A percentile compares a stretch with the other conserved stretches of the same genome.
These are phyloP conservation scores for Aureobasidium uvarum DNA, from an alignment of 2,329 filamentous ascomycete species.

Conservation along the genomic window DNA sequence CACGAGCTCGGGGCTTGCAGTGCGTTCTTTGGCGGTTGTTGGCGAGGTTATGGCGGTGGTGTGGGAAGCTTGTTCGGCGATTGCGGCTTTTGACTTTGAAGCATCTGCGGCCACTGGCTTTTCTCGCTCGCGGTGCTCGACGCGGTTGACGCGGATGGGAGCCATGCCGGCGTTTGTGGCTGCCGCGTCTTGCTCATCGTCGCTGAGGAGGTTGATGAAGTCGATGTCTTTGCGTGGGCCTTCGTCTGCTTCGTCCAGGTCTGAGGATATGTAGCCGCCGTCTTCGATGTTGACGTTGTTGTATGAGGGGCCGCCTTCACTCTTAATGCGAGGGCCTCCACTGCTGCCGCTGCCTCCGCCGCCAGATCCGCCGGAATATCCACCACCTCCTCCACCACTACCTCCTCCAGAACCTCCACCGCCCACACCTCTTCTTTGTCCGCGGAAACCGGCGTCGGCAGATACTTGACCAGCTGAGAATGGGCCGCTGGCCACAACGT, in stretches of 20 bases:
- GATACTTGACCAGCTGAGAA: conserved; percentile 41
- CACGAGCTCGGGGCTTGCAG: conserved; percentile 24
- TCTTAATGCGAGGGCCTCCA: conserved; percentile 38
- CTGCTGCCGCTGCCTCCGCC: conserved; percentile 27
- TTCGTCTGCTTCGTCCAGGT: conserved; percentile 52
- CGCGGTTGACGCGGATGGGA: conserved; percentile 57
- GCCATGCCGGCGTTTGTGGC: conserved; percentile 32
- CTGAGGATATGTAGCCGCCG: conserved; percentile 48
- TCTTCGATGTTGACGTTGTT: conserved; percentile 36
- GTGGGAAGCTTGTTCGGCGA: conserved; percentile 22
- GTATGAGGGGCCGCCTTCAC: conserved; percentile 33
- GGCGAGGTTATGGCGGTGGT: background rate
- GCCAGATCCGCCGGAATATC: conserved; percentile 26
- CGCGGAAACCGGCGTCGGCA: conserved; percentile 28
- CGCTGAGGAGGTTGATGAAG: conserved; percentile 55
- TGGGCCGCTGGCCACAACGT: conserved; percentile 42
- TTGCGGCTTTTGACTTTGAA: conserved; percentile 31
- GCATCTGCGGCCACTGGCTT: conserved; percentile 50
- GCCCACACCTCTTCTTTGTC: background rate
- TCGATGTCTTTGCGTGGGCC: conserved; percentile 56
- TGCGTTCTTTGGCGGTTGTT: conserved; percentile 28
- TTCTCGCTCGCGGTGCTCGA: conserved; percentile 55
- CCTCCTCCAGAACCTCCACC: conserved; percentile 29
- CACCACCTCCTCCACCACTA: conserved; percentile 29
- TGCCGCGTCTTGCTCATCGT: conserved; percentile 47